phyloP scores from a whole-genome alignment of 495 filamentous ascomycete species.

The Penicillium steckii region DNA sequence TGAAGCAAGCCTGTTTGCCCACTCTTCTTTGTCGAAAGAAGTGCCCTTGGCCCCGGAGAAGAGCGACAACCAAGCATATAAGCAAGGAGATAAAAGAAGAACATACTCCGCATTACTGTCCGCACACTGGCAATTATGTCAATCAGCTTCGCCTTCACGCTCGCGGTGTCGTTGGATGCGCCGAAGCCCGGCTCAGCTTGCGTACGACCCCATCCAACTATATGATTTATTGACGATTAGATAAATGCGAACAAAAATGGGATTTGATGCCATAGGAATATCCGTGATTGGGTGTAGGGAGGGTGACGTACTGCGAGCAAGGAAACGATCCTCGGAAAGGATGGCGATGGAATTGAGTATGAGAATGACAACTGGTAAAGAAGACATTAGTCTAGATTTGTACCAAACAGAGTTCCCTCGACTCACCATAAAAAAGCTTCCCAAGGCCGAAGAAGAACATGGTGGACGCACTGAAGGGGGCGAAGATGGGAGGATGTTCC shows the following conservation, averaged over 20 bases:
- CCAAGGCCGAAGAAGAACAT: slow-evolving; percentile 73
- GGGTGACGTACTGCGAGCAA: slow-evolving; percentile 76
- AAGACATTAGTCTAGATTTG: slow-evolving; percentile 14
- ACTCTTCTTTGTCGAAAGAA: background rate
- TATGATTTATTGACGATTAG: background rate
- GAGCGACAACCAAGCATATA: background rate
- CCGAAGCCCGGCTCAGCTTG: slow-evolving; percentile 73
- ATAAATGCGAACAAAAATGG: background rate
- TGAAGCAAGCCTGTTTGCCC: background rate
- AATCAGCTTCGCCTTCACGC: slow-evolving; percentile 82
- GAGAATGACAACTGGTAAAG: slow-evolving; percentile 67
- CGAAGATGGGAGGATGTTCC: slow-evolving; percentile 5
- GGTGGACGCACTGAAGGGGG: slow-evolving; percentile 20
- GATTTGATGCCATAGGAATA: background rate
- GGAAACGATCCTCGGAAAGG: slow-evolving; percentile 95
- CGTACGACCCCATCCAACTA: slow-evolving; percentile 78
- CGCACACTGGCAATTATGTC: slow-evolving; percentile 88
- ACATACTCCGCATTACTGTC: slow-evolving; percentile 93
- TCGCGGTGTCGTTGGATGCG: slow-evolving; percentile 63
- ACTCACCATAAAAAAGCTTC: slow-evolving; percentile 68
- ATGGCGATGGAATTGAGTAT: slow-evolving; percentile 93
- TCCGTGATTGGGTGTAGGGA: slow-evolving; percentile 5
- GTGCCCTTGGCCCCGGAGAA: background rate
- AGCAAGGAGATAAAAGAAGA: background rate
- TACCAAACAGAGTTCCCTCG: background rate